Evolutionary conservation across 768 basidiomycete genomes (phyloP), one percentile per base, ranked within the genome.

Genomic region (Pulveroboletus ravenelii): DNA sequence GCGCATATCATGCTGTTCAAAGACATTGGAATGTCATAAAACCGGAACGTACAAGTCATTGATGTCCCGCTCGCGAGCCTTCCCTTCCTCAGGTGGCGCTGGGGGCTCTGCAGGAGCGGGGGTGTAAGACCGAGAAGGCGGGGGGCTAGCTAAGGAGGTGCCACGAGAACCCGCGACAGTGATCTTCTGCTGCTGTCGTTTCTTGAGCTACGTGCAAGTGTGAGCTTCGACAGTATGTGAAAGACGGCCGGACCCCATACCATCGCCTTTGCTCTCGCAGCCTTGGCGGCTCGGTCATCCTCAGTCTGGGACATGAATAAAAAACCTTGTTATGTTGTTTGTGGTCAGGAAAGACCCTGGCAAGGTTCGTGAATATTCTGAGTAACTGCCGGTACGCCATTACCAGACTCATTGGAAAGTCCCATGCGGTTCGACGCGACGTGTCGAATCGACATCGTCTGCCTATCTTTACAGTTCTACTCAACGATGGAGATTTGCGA

Each of bases 201-300:
- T 89, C 76, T 90, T 89, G 65, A 91, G 77, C 88, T 91, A 67
- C 41, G 45, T 20, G 32, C 46, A 20, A 45, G 42, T 41, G 18
- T 53, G 23, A 62, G 47, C 18, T 27, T 20, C 14, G 48, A 41
- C 38, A 31, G 50, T 0, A 17, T 27, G 43, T 18, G 9, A 25
- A 29, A 7, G 14, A 35, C 23, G 2, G 45, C 27, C 5, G 36
- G 44, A 49, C 45, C 67, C 78, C 25, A 51, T 65, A 91, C 90
- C 80, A 93, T 62, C 43, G 87, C 89, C 67, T 87, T 89, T 48
- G 87, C 90, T 54, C 90, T 80, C 3, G 90, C 90, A 48, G 89
- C 80, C 69, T 87, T 90, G 14, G 80, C 81, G 47, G 87, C 87
- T 53, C 89, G 80, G 54, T 92, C 90, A 45, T 78, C 76, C 60